Conservation (phyloP, 805 yeast species). For the Hanseniaspora lachancei region DNA sequence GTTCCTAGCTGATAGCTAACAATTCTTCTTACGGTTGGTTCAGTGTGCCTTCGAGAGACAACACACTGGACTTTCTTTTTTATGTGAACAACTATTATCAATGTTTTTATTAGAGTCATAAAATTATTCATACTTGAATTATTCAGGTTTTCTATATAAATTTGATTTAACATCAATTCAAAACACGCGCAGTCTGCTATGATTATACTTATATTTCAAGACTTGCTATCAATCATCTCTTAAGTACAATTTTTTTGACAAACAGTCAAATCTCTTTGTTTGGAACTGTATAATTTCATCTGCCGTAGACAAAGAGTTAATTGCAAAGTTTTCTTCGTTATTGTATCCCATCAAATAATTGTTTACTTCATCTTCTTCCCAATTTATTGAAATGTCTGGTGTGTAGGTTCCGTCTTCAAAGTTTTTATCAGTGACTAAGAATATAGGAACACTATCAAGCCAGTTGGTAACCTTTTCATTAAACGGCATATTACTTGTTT, state of each 20-base stretch:
- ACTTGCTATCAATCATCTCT: background rate
- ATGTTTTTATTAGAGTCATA: too few species aligned
- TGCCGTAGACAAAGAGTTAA: slow-evolving; percentile 13
- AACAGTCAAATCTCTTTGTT: slow-evolving; percentile 20
- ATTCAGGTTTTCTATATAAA: too few species aligned
- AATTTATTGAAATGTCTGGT: slow-evolving; percentile 19
- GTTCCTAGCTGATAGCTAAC: too few species aligned
- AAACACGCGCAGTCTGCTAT: too few species aligned
- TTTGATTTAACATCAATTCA: too few species aligned
- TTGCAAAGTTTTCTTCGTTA: slow-evolving; percentile 8
- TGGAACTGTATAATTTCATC: slow-evolving; percentile 22
- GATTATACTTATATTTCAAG: background rate
- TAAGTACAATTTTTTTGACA: slow-evolving; percentile 19
- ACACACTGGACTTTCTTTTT: too few species aligned
- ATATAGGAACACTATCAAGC: slow-evolving; percentile 41
- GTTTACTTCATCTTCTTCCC: slow-evolving; percentile 28
- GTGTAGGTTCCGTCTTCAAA: slow-evolving; percentile 21
- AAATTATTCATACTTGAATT: too few species aligned
- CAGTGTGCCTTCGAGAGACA: too few species aligned
- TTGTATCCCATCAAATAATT: slow-evolving; percentile 3
- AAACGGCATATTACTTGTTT: slow-evolving; percentile 48
- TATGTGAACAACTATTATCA: too few species aligned
- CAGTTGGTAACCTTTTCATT: slow-evolving; percentile 54
- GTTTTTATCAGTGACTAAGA: slow-evolving; percentile 15
- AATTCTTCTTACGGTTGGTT: too few species aligned